Percentiles rank a stretch among this genome's conserved stretches.
Evolutionary conservation across 352 stramenopile species (phyloP).

Genomic region (Elongisporangium anandrum): DNA sequence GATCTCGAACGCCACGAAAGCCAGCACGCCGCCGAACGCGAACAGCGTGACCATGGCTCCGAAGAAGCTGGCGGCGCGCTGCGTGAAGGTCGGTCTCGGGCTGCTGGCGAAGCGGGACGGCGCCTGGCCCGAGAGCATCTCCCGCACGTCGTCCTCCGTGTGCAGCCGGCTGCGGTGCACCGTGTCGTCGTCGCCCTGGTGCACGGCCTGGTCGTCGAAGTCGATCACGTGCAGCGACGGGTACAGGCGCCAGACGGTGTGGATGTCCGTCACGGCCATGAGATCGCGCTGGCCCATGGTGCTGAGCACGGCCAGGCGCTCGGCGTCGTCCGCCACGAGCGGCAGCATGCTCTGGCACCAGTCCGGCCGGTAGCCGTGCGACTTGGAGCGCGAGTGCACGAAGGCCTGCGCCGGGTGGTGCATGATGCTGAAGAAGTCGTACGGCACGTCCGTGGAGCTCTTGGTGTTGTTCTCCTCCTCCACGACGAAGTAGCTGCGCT

Average conservation of each 20-base stretch:
- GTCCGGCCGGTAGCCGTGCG: conserved; percentile 5
- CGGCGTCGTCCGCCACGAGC: conserved; percentile 37
- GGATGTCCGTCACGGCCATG: conserved; percentile 66
- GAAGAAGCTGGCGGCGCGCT: conserved; percentile 61
- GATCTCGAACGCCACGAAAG: conserved; percentile 32
- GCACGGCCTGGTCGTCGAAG: conserved; percentile 1
- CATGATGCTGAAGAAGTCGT: conserved; percentile 87
- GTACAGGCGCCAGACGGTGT: conserved; percentile 72
- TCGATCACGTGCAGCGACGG: conserved; percentile 30
- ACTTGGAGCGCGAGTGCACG: conserved; percentile 25
- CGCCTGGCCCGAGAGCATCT: conserved; percentile 2
- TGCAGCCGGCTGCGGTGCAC: conserved; percentile 67
- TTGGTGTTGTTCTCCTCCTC: conserved; percentile 33
- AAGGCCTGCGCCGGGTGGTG: conserved; percentile 72
- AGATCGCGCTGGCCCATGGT: conserved; percentile 74
- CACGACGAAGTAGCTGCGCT: conserved; percentile 65
- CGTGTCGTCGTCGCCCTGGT: conserved; percentile 3
- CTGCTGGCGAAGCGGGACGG: neutral
- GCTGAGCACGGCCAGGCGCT: conserved; percentile 50
- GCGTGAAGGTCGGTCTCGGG: conserved; percentile 20
- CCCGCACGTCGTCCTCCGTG: conserved; percentile 33
- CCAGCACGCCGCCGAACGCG: conserved; percentile 38
- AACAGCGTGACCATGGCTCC: conserved; percentile 56
- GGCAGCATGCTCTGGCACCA: conserved; percentile 75
- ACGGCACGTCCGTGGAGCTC: conserved; percentile 23